Base-by-base conservation (phyloP, 208 protist genomes). In the Balamuthia mandrillaris region DNA sequence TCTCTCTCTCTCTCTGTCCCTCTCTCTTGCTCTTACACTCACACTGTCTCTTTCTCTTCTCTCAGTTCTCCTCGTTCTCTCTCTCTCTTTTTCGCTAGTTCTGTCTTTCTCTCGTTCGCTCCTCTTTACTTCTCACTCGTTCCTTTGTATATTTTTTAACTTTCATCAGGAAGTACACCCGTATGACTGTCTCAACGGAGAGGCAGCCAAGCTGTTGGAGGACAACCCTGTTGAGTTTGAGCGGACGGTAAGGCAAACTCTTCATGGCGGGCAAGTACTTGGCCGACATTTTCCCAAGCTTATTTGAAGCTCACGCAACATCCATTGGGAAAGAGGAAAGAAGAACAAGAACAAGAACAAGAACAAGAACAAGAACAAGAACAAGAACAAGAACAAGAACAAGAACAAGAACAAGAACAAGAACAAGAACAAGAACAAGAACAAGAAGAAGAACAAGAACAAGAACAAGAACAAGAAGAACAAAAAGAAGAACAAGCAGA, bases 131-230 rank as follows among this genome's bases (percentile, higher is more conserved):
- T 75, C 21, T 35, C 21, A 14, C 16, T 75, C 39, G 10, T 3
- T 21, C 24, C 66, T 75, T 24, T 12, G 41, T 37, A 45, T 29
- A 16, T 21, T n/a, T 14, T 29, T 54, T 3, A 3, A 31, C 10
- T 39, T 7, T 27, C 16, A n/a, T 35, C 63, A 85, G 65, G 92
- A 95, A 58, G 91, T 91, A n/a, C 95, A 95, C 63, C 89, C 92
- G 6, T 90, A 95, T 72, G 93, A 95, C 84, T 92, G 92, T 21
- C 85, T 95, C 37, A 95, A 95, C 77, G 93, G 94, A 41, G 90
- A 94, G 10, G 92, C 92, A 21, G 92, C 92, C n/a, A 58, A 90
- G 63, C 74, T 92, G 7, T 88, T 94, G 81, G 82, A 87, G 27
- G 60, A 85, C 44, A 92, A 90, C 51, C 61, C n/a, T 9, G 72